Conservation (phyloP, 495 filamentous ascomycete species). For the Daldinia concentrica region DNA sequence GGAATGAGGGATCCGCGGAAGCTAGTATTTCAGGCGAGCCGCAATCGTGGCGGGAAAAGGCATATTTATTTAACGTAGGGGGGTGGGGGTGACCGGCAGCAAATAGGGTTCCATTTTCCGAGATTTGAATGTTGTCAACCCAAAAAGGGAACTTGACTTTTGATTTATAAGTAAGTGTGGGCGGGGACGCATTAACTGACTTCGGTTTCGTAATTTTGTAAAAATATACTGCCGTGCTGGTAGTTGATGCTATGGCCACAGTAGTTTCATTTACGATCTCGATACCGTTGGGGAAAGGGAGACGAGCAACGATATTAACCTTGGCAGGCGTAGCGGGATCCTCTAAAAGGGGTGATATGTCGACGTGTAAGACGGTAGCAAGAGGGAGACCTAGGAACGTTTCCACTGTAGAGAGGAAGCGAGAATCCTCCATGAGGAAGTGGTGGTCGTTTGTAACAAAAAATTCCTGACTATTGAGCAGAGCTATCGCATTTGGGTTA, state of each 20-base stretch:
- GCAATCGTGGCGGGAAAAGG: conserved; percentile 39
- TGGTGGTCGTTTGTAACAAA: conserved; percentile 71
- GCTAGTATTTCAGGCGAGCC: conserved; percentile 28
- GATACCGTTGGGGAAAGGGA: conserved; percentile 45
- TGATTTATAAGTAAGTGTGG: conserved; percentile 30
- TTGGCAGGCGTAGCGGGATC: conserved; percentile 47
- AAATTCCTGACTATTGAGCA: conserved; percentile 58
- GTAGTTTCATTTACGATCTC: conserved; percentile 49
- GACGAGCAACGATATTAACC: conserved; percentile 29
- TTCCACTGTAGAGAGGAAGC: conserved; percentile 44
- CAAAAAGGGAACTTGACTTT: conserved; percentile 46
- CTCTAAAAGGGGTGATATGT: conserved; percentile 49
- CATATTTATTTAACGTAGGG: conserved; percentile 44
- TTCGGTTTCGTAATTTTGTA: conserved; percentile 42
- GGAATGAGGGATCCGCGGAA: conserved; percentile 29
- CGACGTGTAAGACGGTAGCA: conserved; percentile 52
- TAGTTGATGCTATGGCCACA: conserved; percentile 52
- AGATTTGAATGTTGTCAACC: conserved; percentile 55
- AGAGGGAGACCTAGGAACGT: conserved; percentile 50
- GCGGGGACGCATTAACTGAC: background rate
- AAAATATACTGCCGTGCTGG: conserved; percentile 45
- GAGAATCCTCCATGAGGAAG: conserved; percentile 38
- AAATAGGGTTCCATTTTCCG: conserved; percentile 50
- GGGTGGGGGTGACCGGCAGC: conserved; percentile 56
- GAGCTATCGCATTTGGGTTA: conserved; percentile 68